phyloP scores from a whole-genome alignment of 2,329 filamentous ascomycete species.

The Aspergillus spinulosporus region DNA sequence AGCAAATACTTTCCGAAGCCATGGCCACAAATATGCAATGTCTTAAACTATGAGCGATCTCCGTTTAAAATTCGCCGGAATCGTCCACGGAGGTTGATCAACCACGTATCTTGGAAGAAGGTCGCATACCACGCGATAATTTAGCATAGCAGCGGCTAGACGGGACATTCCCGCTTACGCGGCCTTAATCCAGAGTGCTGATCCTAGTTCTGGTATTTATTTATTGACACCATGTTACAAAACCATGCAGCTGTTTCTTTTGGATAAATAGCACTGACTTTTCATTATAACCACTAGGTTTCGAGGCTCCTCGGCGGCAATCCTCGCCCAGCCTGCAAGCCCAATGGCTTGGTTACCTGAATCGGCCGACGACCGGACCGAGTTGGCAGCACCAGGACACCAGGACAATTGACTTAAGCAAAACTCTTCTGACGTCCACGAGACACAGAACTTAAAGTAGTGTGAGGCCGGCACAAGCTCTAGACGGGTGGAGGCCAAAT shows the following conservation, averaged over 20 bases:
- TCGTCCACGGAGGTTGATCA: neutral
- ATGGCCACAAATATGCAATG: neutral
- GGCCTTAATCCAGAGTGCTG: neutral
- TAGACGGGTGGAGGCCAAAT: neutral
- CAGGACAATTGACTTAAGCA: neutral
- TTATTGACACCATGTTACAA: neutral
- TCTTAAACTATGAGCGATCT: neutral
- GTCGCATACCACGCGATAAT: conserved; percentile 4
- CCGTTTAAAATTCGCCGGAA: neutral
- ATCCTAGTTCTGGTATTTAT: neutral
- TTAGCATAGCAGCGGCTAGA: neutral
- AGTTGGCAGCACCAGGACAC: too few relatives aligned
- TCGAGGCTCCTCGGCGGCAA: too few relatives aligned
- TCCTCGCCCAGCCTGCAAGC: too few relatives aligned
- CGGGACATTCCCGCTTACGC: conserved; percentile 4
- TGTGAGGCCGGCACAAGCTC: neutral
- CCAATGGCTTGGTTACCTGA: too few relatives aligned
- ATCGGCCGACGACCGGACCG: too few relatives aligned
- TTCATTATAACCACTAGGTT: neutral
- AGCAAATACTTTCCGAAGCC: conserved; percentile 1
- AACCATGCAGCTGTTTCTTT: neutral
- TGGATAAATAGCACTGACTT: neutral
- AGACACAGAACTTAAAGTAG: neutral
- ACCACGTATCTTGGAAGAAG: neutral
- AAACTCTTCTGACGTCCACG: neutral